Evolutionary conservation across 2,329 filamentous ascomycete species (phyloP), one percentile per base, ranked within the genome.

Genomic region (Biscogniauxia sp.): DNA sequence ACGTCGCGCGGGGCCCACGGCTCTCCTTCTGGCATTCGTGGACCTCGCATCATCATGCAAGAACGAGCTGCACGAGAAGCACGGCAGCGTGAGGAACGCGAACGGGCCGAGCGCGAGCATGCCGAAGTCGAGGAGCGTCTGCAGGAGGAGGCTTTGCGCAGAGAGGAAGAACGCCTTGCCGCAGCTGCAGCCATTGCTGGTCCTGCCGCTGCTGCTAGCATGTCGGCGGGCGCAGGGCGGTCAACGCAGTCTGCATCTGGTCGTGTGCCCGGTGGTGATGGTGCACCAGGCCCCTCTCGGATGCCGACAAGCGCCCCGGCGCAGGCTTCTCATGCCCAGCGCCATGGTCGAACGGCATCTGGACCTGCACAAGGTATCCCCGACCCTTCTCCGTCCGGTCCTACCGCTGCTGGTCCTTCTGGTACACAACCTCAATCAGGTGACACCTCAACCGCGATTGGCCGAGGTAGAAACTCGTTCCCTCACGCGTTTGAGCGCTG

Each of bases 401-500:
- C 67, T 54, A 59, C 64, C 49, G 58, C 72, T 2, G 75, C 71
- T 26, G 76, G 76, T 25, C 56, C 74, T 25, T 73, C 76, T 9
- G 66, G 69, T 13, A 66, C 70, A 5, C 71, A 73, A 53, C 63
- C 66, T 8, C 67, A 73, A 26, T 68, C 74, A 17, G 69, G 68
- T 56, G 75, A 82, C 56, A 75, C 66, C 53, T 64, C 70, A 23
- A 65, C 67, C 5, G 66, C 69, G 49, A 59, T 66, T 28, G 66
- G 66, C 57, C 67, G 70, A 61, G 67, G 83, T 56, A 81, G 87
- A 60, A 91, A 90, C 53, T 88, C 89, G 0, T 98, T 99, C 67
- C 95, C 95, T 0, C 95, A 98, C 76, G 95, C 95, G 0, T 99
- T 99, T 71, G 94, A 99, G 76, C 86, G 95, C 62, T 99, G 95